Conservation (phyloP, 2,329 filamentous ascomycete genomes). For the Alternaria infectoria region DNA sequence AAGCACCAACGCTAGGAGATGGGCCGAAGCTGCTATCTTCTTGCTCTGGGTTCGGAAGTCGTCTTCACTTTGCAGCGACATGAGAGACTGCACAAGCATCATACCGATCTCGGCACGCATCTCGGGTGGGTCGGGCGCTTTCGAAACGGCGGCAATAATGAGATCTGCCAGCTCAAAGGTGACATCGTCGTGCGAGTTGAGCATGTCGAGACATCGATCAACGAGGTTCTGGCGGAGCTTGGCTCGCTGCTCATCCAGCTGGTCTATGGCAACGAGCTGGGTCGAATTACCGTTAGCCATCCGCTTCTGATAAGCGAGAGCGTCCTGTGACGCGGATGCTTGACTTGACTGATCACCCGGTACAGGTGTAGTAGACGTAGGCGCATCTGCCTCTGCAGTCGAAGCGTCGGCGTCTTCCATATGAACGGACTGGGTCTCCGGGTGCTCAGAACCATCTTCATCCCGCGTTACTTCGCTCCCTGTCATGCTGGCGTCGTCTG, state of each 20-base stretch:
- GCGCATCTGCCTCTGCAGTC: conserved; percentile 16
- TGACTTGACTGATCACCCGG: conserved; percentile 25
- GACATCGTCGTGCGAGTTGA: conserved; percentile 84
- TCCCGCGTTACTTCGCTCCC: conserved; percentile 35
- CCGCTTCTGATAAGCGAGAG: conserved; percentile 43
- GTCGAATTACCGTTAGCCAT: conserved; percentile 41
- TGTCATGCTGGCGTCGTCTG: conserved; percentile 36
- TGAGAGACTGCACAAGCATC: conserved; percentile 82
- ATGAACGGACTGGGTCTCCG: conserved; percentile 45
- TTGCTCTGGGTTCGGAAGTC: conserved; percentile 63
- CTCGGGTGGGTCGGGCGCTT: conserved; percentile 64
- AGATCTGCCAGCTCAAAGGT: conserved; percentile 92
- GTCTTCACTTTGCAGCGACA: conserved; percentile 67
- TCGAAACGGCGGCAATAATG: conserved; percentile 73
- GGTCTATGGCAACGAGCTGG: conserved; percentile 69
- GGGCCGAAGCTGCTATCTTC: conserved; percentile 89
- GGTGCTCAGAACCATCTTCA: conserved; percentile 34
- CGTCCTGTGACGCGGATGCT: conserved; percentile 24
- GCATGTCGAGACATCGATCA: conserved; percentile 86
- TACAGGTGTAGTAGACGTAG: conserved; percentile 21
- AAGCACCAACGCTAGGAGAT: conserved; percentile 85
- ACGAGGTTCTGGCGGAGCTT: conserved; percentile 79
- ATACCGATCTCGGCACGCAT: conserved; percentile 77
- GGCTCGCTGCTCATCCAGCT: conserved; percentile 76
- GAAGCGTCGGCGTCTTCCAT: conserved; percentile 46